Percentiles rank a stretch among this genome's conserved stretches.
phyloP scores from a whole-genome alignment of 768 basidiomycete genomes.

The Tubosaeta sp. region DNA sequence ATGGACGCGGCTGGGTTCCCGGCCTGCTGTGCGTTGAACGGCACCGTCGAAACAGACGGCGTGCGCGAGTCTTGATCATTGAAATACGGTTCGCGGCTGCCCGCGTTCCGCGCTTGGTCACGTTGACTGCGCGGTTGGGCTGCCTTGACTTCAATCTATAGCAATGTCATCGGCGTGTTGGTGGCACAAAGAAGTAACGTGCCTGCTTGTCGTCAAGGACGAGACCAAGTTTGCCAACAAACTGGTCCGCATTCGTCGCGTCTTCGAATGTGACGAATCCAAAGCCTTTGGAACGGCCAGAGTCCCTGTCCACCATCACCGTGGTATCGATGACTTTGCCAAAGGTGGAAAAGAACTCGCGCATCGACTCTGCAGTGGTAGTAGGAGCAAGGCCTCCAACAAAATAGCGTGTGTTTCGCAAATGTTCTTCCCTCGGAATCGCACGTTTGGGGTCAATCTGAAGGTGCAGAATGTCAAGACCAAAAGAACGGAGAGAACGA shows the following conservation, averaged over 20 bases:
- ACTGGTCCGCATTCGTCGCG: conserved; percentile 55
- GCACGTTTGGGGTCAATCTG: conserved; percentile 89
- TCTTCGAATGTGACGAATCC: conserved; percentile 83
- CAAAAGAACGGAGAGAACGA: background rate
- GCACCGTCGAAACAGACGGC: conserved; percentile 29
- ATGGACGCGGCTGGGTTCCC: conserved; percentile 32
- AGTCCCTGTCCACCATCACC: conserved; percentile 81
- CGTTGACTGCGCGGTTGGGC: conserved; percentile 71
- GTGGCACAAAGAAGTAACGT: conserved; percentile 13
- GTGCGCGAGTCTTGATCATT: conserved; percentile 35
- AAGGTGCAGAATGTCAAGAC: background rate
- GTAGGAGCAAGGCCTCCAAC: conserved; percentile 69
- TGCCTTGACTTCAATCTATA: conserved; percentile 76
- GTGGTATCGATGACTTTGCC: conserved; percentile 83
- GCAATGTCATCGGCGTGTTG: background rate
- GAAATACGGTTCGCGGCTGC: conserved; percentile 28
- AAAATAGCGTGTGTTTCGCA: conserved; percentile 74
- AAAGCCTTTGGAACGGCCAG: conserved; percentile 74
- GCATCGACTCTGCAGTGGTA: conserved; percentile 70
- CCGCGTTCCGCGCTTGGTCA: conserved; percentile 42
- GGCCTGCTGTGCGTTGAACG: conserved; percentile 33
- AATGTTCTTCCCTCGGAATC: conserved; percentile 78
- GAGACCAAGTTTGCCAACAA: conserved; percentile 64
- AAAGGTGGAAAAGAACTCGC: conserved; percentile 63
- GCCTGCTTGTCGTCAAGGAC: conserved; percentile 77